Evolutionary conservation across 179 eudicot species (phyloP).

Genomic region (Gypsophila paniculata): DNA sequence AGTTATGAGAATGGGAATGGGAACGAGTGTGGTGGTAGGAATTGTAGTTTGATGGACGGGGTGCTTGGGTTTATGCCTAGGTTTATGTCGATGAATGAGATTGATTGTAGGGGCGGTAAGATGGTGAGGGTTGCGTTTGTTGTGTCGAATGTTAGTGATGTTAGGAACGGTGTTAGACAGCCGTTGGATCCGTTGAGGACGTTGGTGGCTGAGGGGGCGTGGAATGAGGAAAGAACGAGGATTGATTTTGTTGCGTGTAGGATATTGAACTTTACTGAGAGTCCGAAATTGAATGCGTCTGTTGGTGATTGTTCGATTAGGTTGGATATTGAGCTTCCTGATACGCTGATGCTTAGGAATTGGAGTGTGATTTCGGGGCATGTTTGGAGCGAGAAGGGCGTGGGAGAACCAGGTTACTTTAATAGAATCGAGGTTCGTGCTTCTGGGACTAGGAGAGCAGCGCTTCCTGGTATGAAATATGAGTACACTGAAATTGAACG

Average conservation of each 20-base stretch:
- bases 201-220: constrained; percentile 71
- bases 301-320: constrained; percentile 71
- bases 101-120: constrained; percentile 44
- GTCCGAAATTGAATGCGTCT: constrained; percentile 36
- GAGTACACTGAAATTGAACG: constrained; percentile 49
- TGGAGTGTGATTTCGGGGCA: constrained; percentile 64
- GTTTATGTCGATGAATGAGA: constrained; percentile 51
- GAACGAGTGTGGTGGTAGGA: constrained; percentile 44
- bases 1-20: constrained; percentile 37
- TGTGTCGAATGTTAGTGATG: constrained; percentile 40
- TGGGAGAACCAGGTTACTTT: constrained; percentile 50
- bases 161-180: constrained; percentile 32
- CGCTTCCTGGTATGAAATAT: constrained; percentile 45
- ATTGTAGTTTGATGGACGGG: constrained; percentile 51
- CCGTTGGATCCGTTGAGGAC: constrained; percentile 53
- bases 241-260: constrained; percentile 69
- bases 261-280: constrained; percentile 34
- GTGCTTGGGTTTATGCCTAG: constrained; percentile 38
- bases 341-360: constrained; percentile 47
- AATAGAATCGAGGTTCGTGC: constrained; percentile 45
- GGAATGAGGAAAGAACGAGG: constrained; percentile 52
- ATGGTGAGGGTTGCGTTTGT: constrained; percentile 51
- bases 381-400: constrained; percentile 65
- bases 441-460: constrained; percentile 33
- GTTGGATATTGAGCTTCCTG: constrained; percentile 57